Base-by-base conservation (phyloP, 768 basidiomycete genomes). In the Agrocybe praecox region DNA sequence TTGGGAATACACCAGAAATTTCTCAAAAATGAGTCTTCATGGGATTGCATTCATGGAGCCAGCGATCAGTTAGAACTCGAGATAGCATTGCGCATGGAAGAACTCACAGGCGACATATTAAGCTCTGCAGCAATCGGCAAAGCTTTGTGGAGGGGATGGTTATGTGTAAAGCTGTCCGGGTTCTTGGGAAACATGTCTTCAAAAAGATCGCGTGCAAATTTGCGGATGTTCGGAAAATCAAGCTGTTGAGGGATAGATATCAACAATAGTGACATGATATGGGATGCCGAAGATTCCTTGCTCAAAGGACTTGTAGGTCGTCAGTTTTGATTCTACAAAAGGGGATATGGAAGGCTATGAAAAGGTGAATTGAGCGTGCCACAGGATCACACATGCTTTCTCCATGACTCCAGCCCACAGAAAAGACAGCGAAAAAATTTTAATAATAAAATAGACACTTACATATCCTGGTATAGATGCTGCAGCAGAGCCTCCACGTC, bases 391-490 rank as follows among this genome's bases (percentile, higher is more conserved):
- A 3, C 12, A 40, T 12, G 36, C 6, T 14, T 40, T 40, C 36
- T 40, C 12, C 36, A 14, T 6, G 12, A 5, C 5, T 40, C 4
- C n/a, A 14, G n/a, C 36, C 36, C 36, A 40, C 36, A 40, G 14
- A 34, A 36, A 19, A 52, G 18, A 52, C 14, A 43, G n/a, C n/a
- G n/a, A n/a, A 11, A 14, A 3, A 9, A 12, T 11, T 11, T 23
- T 21, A 40, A 19, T 24, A 34, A 6, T 19, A 49, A 32, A 23
- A 29, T 14, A 29, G 7, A 26, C 17, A 81, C 86, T 77, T 70
- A 90, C 89, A 68, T 68, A 64, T 89, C 84, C 64, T 88, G 84
- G 65, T 90, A 90, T 26, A 90, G 64, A 69, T 88, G 81, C 56
- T 78, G 77, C n/a, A 90, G 70, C 47, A 91, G 67, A 1, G 73